Evolutionary conservation across 306 rosid species (phyloP).

Genomic region (Fragaria vesca): DNA sequence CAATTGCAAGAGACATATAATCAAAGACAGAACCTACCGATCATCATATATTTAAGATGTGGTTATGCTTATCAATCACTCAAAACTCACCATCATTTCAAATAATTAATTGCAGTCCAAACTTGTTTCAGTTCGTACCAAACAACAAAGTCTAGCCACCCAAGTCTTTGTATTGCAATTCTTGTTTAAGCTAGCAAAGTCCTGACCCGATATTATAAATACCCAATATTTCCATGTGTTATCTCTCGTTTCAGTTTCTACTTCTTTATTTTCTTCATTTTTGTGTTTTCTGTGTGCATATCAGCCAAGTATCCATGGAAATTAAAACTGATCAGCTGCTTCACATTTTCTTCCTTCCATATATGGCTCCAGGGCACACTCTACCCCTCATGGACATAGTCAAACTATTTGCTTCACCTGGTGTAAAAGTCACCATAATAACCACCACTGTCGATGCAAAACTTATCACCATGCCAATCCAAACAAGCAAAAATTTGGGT

Average conservation of each 20-base stretch:
- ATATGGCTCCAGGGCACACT: conserved; percentile 16
- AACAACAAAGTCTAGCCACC: background rate
- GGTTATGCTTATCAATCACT: background rate
- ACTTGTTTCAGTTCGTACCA: background rate
- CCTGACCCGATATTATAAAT: background rate
- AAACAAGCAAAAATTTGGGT: background rate
- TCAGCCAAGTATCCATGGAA: background rate
- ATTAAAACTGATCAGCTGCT: background rate
- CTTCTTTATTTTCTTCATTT: background rate
- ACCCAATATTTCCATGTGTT: background rate
- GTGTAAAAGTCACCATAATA: conserved; percentile 23
- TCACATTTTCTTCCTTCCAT: conserved; percentile 20
- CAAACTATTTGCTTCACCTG: conserved; percentile 16
- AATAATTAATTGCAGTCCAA: background rate
- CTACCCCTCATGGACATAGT: conserved; percentile 31
- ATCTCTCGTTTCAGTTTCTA: background rate
- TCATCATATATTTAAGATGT: background rate
- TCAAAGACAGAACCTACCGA: background rate
- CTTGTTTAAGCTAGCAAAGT: background rate
- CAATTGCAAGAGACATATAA: background rate
- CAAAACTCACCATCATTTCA: background rate
- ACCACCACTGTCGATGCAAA: conserved; percentile 23
- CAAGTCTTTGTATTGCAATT: background rate
- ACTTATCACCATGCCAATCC: background rate
- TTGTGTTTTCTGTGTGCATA: background rate